Conservation (phyloP, 1,284 basidiomycete genomes). For the Mycena citricolor region DNA sequence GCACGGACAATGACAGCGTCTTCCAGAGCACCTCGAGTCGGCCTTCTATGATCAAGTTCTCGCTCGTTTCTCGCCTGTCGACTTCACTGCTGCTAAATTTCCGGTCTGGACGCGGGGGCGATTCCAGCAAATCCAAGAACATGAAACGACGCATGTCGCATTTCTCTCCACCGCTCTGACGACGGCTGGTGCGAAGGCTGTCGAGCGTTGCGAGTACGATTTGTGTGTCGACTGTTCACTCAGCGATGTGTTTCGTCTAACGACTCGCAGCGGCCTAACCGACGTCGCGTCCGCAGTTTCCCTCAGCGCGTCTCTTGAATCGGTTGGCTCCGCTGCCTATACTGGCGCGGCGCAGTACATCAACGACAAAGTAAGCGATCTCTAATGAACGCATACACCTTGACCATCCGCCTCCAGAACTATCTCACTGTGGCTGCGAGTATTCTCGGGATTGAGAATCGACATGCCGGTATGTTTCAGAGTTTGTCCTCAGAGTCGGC, state of each 20-base stretch:
- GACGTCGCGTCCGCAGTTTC: constrained; percentile 51
- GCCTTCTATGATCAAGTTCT: constrained; percentile 55
- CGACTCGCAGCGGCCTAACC: constrained; percentile 52
- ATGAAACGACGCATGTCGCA: constrained; percentile 53
- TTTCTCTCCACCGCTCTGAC: constrained; percentile 49
- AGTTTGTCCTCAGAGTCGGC: constrained; percentile 38
- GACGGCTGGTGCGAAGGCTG: constrained; percentile 44
- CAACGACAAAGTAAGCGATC: constrained; percentile 27
- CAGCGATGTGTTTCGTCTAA: neutral
- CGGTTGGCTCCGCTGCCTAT: constrained; percentile 56
- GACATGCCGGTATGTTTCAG: constrained; percentile 42
- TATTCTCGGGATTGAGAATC: constrained; percentile 44
- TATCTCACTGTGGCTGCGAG: constrained; percentile 40
- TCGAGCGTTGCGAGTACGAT: constrained; percentile 49
- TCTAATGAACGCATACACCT: no score
- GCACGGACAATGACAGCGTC: neutral
- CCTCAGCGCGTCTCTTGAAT: constrained; percentile 56
- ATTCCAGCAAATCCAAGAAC: constrained; percentile 51
- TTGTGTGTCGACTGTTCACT: constrained; percentile 43
- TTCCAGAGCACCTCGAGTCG: constrained; percentile 63
- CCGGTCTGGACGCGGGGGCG: constrained; percentile 45
- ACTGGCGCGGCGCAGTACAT: constrained; percentile 52
- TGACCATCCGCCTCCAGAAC: no score
- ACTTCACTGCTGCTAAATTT: constrained; percentile 56
- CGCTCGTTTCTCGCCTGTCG: constrained; percentile 41